A percentile compares a stretch with the other conserved stretches of the same genome.
Conservation (phyloP, 257 asterid genomes). For the Oldenlandia corymbosa region DNA sequence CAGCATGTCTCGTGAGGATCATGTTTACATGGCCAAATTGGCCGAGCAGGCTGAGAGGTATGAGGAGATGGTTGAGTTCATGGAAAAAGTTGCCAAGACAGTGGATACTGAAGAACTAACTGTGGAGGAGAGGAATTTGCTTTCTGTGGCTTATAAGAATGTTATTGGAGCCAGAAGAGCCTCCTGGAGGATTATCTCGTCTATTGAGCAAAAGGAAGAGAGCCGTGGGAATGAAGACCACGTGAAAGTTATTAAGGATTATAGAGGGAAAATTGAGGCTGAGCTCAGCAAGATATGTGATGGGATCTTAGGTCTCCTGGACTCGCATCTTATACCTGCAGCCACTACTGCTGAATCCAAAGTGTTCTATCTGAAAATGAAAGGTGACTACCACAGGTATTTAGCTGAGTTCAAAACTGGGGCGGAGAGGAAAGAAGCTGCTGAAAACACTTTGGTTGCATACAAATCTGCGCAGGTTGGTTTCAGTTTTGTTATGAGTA, state of each 20-base stretch:
- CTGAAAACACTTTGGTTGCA: constrained; percentile 27
- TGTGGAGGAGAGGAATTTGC: constrained; percentile 27
- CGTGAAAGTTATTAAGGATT: constrained; percentile 16
- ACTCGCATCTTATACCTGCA: constrained; percentile 24
- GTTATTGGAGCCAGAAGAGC: constrained; percentile 26
- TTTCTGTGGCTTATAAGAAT: constrained; percentile 28
- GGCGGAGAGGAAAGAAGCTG: constrained; percentile 31
- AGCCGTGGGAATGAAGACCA: constrained; percentile 24
- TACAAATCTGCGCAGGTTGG: constrained; percentile 32
- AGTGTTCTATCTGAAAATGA: constrained; percentile 34
- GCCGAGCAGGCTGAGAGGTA: constrained; percentile 32
- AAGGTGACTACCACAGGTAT: constrained; percentile 29
- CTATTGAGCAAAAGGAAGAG: constrained; percentile 28
- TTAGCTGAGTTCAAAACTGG: constrained; percentile 30
- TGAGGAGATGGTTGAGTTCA: constrained; percentile 28
- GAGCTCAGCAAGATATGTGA: constrained; percentile 30
- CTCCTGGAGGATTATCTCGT: constrained; percentile 25
- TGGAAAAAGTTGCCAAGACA: constrained; percentile 24
- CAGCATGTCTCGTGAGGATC: constrained; percentile 20
- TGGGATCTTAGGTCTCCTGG: constrained; percentile 26
- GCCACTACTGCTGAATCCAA: constrained; percentile 26
- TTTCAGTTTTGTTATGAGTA: neutral
- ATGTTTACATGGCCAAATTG: constrained; percentile 26
- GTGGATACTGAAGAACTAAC: constrained; percentile 17
- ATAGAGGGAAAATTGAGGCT: constrained; percentile 24